Base-by-base conservation (phyloP, 2,329 filamentous ascomycete species). In the Colletotrichum siamense region DNA sequence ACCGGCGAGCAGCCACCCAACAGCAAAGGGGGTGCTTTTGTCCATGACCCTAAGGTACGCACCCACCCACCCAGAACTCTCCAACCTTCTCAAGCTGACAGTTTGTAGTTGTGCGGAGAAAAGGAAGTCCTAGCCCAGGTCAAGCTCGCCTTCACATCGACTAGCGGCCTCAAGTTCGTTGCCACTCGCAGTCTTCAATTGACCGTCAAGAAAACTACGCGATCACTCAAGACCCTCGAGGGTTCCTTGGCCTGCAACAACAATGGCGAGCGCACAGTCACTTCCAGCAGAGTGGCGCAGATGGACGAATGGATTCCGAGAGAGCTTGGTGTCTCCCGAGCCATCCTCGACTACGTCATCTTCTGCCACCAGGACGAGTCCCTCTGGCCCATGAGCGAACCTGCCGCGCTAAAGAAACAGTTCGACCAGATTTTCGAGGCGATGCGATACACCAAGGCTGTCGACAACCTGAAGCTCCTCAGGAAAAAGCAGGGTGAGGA, bases 311-410 rank as follows among this genome's bases (percentile, higher is more conserved):
- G 96, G 79, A 94, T 99, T 83, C 96, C 96, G 0, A 92, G 95
- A 79, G 94, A 95, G 79, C 90, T 99, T 1, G 97, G 97, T 49
- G 97, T 98, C 5, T 97, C 96, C 2, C 93, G 94, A 71, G 96
- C 97, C 15, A 93, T 99, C 71, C 90, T 99, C 30, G 96, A 99
- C 79, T 94, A 94, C 75, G 97, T 99, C 83, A 98, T 99, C 79
- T 99, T 99, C 86, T 99, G 97, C 83, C 97, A 99, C 82, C 97
- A 99, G 83, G 97, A 99, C 83, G 97, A 99, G 79, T 98, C 96
- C 30, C 86, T 99, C 32, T 99, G 97, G 97, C 97, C 97, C 0
- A 93, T 99, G 90, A 98, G 95, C 82, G 95, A 98, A 81, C 95
- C 97, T 0, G 88, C 91, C 0, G 92, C 92, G 1, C 88, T 99